Evolutionary conservation across 768 basidiomycete species (phyloP), one percentile per base, ranked within the genome.

Genomic region (Collybiopsis luxurians): DNA sequence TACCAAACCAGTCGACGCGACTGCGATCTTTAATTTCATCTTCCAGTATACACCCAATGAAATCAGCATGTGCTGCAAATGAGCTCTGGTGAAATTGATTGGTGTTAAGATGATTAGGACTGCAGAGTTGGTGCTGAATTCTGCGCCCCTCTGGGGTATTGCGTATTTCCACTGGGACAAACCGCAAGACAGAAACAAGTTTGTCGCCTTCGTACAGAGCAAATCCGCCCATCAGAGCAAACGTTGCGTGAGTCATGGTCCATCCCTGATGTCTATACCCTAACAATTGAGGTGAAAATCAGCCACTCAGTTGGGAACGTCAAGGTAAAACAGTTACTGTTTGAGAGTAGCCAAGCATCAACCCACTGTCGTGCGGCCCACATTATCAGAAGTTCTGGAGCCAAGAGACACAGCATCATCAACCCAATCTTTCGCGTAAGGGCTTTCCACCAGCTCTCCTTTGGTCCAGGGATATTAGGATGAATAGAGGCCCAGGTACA

Each of bases 181-280:
- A n/a, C n/a, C 44, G 19, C 24, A 45, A 19, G 19, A 24, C 44
- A 34, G n/a, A n/a, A 31, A 49, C 21, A 31, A 34, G 3, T 34
- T 24, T 43, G 17, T 43, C 21, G 11, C 42, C 27, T 13, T 53
- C 60, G 24, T 26, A 58, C 34, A 60, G 38, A 3, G 52, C 50
- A 48, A 63, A 63, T 5, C 62, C 64, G 17, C 64, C 62, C 64
- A 63, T 66, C 26, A 43, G 24, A 4, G 58, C 57, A 45, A 59
- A 62, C 30, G 56, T 58, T 0, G 42, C 58, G 27, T 63, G 47
- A 1, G 44, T 39, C 27, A 34, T 53, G 4, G 12, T 51, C 34
- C 31, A 36, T 5, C 39, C 55, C 11, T 23, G 7, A 4, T 19
- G 7, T 38, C 17, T 17, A 40, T 28, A 45, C 0, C 24, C n/a